Base-by-base conservation (phyloP, 768 basidiomycete genomes). In the Gymnopilus junonius region DNA sequence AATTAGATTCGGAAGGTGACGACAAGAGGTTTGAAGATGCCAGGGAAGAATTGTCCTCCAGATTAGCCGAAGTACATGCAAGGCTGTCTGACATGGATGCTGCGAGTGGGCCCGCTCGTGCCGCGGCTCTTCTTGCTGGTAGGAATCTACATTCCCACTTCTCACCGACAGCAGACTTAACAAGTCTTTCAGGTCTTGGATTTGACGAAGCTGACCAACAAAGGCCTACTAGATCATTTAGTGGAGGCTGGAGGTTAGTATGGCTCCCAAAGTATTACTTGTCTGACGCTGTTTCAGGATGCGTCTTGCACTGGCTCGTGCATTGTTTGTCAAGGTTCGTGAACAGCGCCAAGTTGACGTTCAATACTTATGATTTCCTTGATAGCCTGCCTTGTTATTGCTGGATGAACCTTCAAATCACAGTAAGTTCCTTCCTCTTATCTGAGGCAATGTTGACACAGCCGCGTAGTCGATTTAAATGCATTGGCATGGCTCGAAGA, bases 401-500 rank as follows among this genome's bases (percentile, higher is more conserved):
- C 82, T 96, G 17, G 95, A 95, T 75, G 95, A 97, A 72, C 96
- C 96, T 72, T 97, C 97, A 11, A 99, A 99, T 84, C 94, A 97
- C 79, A 95, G 94, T 93, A 69, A 68, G 89, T 75, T 1, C 29
- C 12, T 23, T 29, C 34, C 15, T 32, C 4, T 15, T 34, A n/a
- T 20, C 17, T 42, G n/a, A 20, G 4, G 31, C 14, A 59, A 15
- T 45, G 1, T n/a, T 53, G n/a, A 60, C 53, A 10, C 12, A 21
- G 29, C 61, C 50, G 42, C 48, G 10, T 65, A 92, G 90, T 94
- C 71, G 94, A 97, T 84, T 76, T 98, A 58, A 98, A 98, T 75
- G 96, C 96, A 8, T 84, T 99, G 71, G 97, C 97, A 31, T 99
- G 97, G 96, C 82, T 96, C 7, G 95, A 98, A 80, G 96, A 97